Percentiles rank a stretch among this genome's conserved stretches.
Conservation (phyloP, 441 rosid genomes). For the Bruguiera hainesii region DNA sequence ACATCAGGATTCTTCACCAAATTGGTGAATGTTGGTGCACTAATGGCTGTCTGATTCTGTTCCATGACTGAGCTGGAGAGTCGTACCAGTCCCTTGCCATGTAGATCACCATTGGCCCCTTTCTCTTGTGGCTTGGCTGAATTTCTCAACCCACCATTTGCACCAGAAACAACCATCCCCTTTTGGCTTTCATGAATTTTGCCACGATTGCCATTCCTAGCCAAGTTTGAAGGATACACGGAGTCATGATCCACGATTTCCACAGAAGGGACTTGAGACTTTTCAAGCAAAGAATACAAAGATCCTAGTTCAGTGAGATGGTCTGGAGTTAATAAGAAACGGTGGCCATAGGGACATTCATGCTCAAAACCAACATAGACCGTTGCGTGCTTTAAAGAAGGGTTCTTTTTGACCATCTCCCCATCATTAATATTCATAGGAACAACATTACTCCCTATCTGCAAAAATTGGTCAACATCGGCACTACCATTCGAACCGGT, state of each 20-base stretch:
- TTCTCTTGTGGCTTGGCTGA: slow-evolving; percentile 40
- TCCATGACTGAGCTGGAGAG: slow-evolving; percentile 36
- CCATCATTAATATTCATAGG: slow-evolving; percentile 42
- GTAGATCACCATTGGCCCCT: slow-evolving; percentile 29
- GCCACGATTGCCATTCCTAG: slow-evolving; percentile 39
- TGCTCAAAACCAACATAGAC: slow-evolving; percentile 86
- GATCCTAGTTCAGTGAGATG: slow-evolving; percentile 64
- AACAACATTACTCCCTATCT: slow-evolving; percentile 56
- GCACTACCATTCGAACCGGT: slow-evolving; percentile 26
- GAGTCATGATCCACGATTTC: slow-evolving; percentile 32
- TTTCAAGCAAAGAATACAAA: slow-evolving; percentile 43
- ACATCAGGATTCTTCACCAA: slow-evolving; percentile 34
- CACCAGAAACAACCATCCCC: slow-evolving; percentile 29
- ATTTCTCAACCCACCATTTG: slow-evolving; percentile 48
- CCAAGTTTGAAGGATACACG: slow-evolving; percentile 37
- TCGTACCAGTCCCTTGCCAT: slow-evolving; percentile 24
- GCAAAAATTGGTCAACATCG: slow-evolving; percentile 42
- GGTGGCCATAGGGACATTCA: slow-evolving; percentile 84
- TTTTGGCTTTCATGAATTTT: slow-evolving; percentile 45
- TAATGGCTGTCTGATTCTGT: slow-evolving; percentile 28
- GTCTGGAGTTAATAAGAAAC: slow-evolving; percentile 56
- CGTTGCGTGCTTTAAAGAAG: slow-evolving; percentile 38
- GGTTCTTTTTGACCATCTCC: slow-evolving; percentile 33
- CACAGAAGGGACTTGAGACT: slow-evolving; percentile 26
- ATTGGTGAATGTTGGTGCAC: slow-evolving; percentile 25